phyloP scores from a whole-genome alignment of 2,329 filamentous ascomycete species.

The Shiraia bambusicola region DNA sequence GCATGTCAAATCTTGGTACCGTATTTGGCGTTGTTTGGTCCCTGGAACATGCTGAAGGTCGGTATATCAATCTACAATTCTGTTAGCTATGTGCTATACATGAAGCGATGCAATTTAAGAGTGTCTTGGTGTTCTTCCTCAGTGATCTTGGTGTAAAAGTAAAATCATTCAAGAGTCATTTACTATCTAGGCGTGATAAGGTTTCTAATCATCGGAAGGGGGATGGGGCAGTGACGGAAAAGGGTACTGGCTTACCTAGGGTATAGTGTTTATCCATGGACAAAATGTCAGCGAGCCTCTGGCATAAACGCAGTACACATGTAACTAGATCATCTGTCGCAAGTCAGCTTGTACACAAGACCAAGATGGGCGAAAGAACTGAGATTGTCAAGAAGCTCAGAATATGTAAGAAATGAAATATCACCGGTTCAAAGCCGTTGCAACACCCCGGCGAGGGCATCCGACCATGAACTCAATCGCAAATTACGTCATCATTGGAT shows the following conservation, averaged over 20 bases:
- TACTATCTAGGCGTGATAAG: slow-evolving; percentile 64
- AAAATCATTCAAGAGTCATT: slow-evolving; percentile 62
- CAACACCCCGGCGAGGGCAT: slow-evolving; percentile 88
- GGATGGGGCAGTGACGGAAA: slow-evolving; percentile 2
- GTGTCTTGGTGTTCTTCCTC: slow-evolving; percentile 47
- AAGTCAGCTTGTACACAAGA: slow-evolving; percentile 10
- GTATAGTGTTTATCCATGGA: neutral
- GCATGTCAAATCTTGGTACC: too few species aligned
- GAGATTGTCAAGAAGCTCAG: slow-evolving; percentile 58
- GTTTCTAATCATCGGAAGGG: slow-evolving; percentile 65
- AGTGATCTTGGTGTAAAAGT: slow-evolving; percentile 67
- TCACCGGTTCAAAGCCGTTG: slow-evolving; percentile 75
- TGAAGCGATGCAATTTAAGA: slow-evolving; percentile 12
- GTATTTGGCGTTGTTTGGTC: too few species aligned
- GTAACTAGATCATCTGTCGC: neutral
- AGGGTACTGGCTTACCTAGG: slow-evolving; percentile 14
- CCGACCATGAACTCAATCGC: slow-evolving; percentile 90
- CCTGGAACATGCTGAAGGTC: too few species aligned
- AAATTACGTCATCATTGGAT: slow-evolving; percentile 94
- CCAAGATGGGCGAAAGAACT: neutral
- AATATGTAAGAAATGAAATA: slow-evolving; percentile 99
- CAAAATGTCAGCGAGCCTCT: neutral
- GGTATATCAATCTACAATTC: slow-evolving; percentile 24
- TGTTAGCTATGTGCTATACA: slow-evolving; percentile 21
- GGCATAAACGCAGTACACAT: too few species aligned